A percentile compares a stretch with the other conserved stretches of the same genome.
phyloP scores from a whole-genome alignment of 345 rosid genomes.

The Euclidium syriacum region DNA sequence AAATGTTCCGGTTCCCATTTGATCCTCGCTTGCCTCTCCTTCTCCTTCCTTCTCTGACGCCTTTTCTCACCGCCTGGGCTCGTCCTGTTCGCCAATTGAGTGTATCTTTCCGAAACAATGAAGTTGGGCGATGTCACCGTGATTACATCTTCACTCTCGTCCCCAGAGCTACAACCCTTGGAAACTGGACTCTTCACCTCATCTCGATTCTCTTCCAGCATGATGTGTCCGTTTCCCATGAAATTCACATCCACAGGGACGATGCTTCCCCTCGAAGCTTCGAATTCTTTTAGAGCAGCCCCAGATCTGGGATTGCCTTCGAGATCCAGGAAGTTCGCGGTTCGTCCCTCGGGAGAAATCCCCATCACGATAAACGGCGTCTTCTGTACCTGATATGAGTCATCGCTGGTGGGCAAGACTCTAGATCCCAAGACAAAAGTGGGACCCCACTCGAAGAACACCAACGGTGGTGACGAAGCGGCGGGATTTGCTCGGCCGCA shows the following conservation, averaged over 20 bases:
- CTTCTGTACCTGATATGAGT: slow-evolving; percentile 43
- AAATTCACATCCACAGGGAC: slow-evolving; percentile 66
- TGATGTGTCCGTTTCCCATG: slow-evolving; percentile 54
- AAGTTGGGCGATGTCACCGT: slow-evolving; percentile 50
- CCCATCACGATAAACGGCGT: slow-evolving; percentile 62
- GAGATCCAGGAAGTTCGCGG: slow-evolving; percentile 48
- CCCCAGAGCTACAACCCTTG: slow-evolving; percentile 41
- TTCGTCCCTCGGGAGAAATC: slow-evolving; percentile 49
- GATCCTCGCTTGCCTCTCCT: slow-evolving; percentile 60
- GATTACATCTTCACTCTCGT: slow-evolving; percentile 39
- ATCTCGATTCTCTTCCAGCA: slow-evolving; percentile 59
- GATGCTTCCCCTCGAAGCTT: slow-evolving; percentile 33
- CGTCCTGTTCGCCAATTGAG: slow-evolving; percentile 68
- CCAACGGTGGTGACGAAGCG: slow-evolving; percentile 44
- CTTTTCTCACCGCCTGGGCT: slow-evolving; percentile 67
- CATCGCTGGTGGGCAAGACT: slow-evolving; percentile 44
- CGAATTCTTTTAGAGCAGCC: slow-evolving; percentile 26
- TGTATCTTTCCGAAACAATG: slow-evolving; percentile 59
- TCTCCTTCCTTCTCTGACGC: slow-evolving; percentile 76
- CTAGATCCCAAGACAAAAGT: slow-evolving; percentile 62
- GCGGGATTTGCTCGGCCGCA: slow-evolving; percentile 44
- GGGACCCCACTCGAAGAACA: slow-evolving; percentile 86
- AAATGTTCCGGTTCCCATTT: slow-evolving; percentile 86
- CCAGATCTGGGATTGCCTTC: slow-evolving; percentile 32
- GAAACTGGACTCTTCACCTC: slow-evolving; percentile 14